These are phyloP conservation scores for Oxalis stricta DNA, from an alignment of 441 rosid species.

Conservation along the genomic window DNA sequence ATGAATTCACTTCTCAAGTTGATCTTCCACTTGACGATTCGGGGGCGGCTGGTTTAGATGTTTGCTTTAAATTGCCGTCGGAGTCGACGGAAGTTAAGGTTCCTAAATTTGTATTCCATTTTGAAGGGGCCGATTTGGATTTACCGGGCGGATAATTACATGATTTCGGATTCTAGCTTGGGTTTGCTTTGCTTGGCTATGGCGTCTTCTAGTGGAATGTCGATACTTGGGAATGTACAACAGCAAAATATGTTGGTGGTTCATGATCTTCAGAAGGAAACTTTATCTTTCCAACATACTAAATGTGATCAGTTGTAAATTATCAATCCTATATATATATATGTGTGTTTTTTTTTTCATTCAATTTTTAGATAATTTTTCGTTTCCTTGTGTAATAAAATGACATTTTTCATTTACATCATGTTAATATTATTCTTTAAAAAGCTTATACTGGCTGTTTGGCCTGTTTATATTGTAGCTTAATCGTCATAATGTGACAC, in stretches of 20 bases:
- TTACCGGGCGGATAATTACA: slow-evolving; percentile 71
- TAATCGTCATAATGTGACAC: no score
- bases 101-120: slow-evolving; percentile 64
- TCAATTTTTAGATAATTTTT: neutral
- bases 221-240: slow-evolving; percentile 81
- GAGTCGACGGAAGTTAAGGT: slow-evolving; percentile 26
- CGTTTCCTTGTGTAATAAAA: no score
- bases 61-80: slow-evolving; percentile 58
- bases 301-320: slow-evolving; percentile 41
- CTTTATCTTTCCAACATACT: slow-evolving; percentile 55
- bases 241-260: slow-evolving; percentile 70
- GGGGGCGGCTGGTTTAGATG: slow-evolving; percentile 54
- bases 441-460: no score
- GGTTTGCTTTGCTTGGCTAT: slow-evolving; percentile 74
- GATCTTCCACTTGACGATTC: slow-evolving; percentile 38
- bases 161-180: slow-evolving; percentile 45
- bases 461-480: no score
- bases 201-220: slow-evolving; percentile 70
- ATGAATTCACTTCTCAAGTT: slow-evolving; percentile 32
- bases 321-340: no score
- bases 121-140: slow-evolving; percentile 62
- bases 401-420: no score
- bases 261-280: slow-evolving; percentile 58
- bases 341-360: neutral
- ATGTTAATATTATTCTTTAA: no score